phyloP scores from a whole-genome alignment of 345 rosid genomes.

The Eucalyptus sp. region DNA sequence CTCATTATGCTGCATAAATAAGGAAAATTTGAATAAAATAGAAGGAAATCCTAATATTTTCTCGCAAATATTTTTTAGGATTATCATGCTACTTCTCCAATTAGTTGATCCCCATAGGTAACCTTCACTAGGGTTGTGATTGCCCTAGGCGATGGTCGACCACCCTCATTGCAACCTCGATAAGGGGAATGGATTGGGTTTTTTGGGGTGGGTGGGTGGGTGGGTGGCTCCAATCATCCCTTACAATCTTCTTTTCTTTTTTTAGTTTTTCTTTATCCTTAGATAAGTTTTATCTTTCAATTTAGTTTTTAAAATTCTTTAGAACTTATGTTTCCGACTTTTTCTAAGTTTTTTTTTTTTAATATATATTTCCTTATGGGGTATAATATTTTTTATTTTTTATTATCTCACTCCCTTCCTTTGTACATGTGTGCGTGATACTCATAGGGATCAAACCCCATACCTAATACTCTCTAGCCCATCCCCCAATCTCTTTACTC shows the following conservation, averaged over 20 bases:
- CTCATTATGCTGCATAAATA: too few species aligned
- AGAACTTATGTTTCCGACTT: neutral
- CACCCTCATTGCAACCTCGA: neutral
- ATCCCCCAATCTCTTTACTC: neutral
- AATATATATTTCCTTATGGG: neutral
- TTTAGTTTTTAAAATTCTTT: neutral
- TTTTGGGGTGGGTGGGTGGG: too few species aligned
- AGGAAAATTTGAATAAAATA: too few species aligned
- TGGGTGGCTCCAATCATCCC: neutral
- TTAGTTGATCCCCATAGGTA: neutral
- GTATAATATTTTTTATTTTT: neutral
- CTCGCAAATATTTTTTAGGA: too few species aligned
- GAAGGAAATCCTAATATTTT: too few species aligned
- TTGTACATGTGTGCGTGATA: too few species aligned
- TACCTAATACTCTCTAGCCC: neutral
- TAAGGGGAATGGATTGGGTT: neutral
- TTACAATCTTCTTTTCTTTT: neutral
- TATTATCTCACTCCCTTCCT: neutral
- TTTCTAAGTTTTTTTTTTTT: neutral
- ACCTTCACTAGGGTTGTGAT: neutral
- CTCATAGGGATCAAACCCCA: neutral
- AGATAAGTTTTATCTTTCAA: neutral
- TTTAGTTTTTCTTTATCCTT: neutral
- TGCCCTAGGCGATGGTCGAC: neutral
- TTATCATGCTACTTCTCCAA: neutral